A percentile compares a stretch with the other conserved stretches of the same genome.
Evolutionary conservation across 495 filamentous ascomycete species (phyloP).

Genomic region (Lineolata rhizophorae): DNA sequence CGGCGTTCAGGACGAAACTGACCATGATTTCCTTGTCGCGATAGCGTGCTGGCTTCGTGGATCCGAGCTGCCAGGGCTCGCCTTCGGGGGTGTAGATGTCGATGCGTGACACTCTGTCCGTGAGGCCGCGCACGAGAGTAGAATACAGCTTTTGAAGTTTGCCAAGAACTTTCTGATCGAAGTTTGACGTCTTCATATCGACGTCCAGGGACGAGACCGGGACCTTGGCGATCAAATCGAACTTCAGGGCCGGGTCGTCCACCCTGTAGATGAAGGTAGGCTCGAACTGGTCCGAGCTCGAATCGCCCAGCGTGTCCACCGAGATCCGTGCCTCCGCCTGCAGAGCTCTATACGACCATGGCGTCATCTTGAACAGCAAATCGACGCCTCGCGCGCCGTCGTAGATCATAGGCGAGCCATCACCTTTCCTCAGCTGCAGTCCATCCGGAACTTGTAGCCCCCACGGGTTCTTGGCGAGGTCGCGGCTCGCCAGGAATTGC

Average conservation of each 20-base stretch:
- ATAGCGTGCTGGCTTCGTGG: conserved; percentile 5
- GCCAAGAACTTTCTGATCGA: conserved; percentile 2
- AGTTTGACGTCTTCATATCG: neutral
- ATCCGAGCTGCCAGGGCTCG: conserved; percentile 18
- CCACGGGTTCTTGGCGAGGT: conserved; percentile 42
- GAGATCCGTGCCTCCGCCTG: conserved; percentile 51
- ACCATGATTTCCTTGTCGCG: conserved; percentile 26
- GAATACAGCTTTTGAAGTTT: conserved; percentile 21
- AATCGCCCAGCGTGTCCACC: conserved; percentile 48
- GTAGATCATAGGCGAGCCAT: conserved; percentile 28
- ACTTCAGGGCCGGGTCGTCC: conserved; percentile 43
- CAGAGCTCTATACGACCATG: conserved; percentile 55
- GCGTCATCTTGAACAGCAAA: conserved; percentile 74
- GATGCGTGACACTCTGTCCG: conserved; percentile 48
- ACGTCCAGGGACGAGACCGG: conserved; percentile 1
- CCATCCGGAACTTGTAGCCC: conserved; percentile 23
- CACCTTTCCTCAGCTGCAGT: conserved; percentile 10
- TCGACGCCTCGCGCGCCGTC: conserved; percentile 58
- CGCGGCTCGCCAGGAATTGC: conserved; percentile 54
- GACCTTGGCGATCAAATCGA: conserved; percentile 34
- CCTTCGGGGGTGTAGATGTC: conserved; percentile 7
- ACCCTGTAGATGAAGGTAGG: conserved; percentile 57
- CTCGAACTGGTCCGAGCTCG: conserved; percentile 58
- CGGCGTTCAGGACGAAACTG: conserved; percentile 48
- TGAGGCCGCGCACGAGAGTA: conserved; percentile 43